Evolutionary conservation across 345 rosid species (phyloP).

Genomic region (Sisymbrium altissimum): DNA sequence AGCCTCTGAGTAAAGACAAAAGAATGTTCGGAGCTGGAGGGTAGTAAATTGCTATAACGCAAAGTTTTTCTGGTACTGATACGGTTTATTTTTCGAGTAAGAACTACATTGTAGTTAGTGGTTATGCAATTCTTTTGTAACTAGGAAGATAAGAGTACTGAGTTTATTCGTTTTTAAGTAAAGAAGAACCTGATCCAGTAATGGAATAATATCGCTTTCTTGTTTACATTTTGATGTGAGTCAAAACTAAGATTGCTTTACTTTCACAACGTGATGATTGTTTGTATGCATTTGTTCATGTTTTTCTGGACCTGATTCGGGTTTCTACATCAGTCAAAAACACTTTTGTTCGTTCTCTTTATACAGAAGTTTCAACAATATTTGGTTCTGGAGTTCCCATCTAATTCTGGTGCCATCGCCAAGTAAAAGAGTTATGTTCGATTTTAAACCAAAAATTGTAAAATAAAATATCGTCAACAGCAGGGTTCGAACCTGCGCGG

Average conservation of each 20-base stretch:
- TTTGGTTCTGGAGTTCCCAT: too few relatives aligned
- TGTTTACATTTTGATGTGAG: conserved; percentile 12
- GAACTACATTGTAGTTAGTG: conserved; percentile 16
- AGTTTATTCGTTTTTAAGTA: neutral
- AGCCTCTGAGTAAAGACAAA: neutral
- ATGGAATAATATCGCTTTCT: conserved; percentile 9
- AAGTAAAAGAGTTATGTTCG: neutral
- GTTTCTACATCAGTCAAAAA: neutral
- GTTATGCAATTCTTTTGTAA: conserved; percentile 33
- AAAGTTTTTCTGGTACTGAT: neutral
- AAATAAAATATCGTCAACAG: conserved; percentile 47
- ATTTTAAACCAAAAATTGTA: neutral
- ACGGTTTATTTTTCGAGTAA: neutral
- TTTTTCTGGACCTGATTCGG: neutral
- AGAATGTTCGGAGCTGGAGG: neutral
- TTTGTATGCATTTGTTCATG: neutral
- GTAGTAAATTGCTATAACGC: neutral
- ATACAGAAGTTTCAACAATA: neutral
- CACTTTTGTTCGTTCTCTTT: too few relatives aligned
- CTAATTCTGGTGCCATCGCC: too few relatives aligned
- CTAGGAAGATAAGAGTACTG: conserved; percentile 10
- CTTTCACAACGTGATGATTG: neutral
- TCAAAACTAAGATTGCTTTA: neutral
- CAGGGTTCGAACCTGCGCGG: conserved; percentile 93
- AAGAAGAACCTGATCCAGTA: neutral